Base-by-base conservation (phyloP, 768 basidiomycete genomes). In the Fistulinella prunicolor region DNA sequence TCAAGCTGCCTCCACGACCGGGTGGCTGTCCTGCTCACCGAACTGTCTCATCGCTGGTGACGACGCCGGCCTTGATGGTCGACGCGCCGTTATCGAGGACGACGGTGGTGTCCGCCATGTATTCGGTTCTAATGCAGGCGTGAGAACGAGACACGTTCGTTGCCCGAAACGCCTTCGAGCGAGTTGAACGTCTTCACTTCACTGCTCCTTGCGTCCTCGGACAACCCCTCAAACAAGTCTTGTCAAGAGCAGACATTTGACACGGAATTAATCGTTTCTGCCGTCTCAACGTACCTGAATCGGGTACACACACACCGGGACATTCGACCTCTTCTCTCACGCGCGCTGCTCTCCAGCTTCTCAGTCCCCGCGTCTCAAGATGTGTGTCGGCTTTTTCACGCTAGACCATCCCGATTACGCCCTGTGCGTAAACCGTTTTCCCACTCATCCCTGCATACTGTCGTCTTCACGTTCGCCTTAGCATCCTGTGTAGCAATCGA, bases 31-130 rank as follows among this genome's bases (percentile, higher is more conserved):
- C 9, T 12, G 47, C 67, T 34, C 34, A 65, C 65, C 56, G 62
- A 44, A 55, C 54, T 42, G 56, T 54, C 44, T 61, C 67, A 44
- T 58, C 56, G 38, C 58, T 61, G 42, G 57, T 57, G 38, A 57
- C 66, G 36, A 82, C 50, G 1, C 90, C 88, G 23, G 79, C 79
- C 62, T 96, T 97, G 66, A 95, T 83, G 4, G 80, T 80, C 29
- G 78, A 82, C 9, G 82, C 94, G 34, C 94, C 94, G 63, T 95
- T 97, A 66, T 97, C 94, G 38, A 95, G 74, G 13, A 94, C 73
- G 46, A 94, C 70, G 22, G 83, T 72, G 12, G 70, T 61, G n/a
- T 36, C 10, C 5, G 17, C 4, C 35, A 36, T 36, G 6, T 28
- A 12, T 28, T 28, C 28, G 28, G n/a, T n/a, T 28, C 12, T 28